Percentiles rank a stretch among this genome's conserved stretches.
Evolutionary conservation across 306 rosid species (phyloP).

Genomic region (Quercus berberidifolia): DNA sequence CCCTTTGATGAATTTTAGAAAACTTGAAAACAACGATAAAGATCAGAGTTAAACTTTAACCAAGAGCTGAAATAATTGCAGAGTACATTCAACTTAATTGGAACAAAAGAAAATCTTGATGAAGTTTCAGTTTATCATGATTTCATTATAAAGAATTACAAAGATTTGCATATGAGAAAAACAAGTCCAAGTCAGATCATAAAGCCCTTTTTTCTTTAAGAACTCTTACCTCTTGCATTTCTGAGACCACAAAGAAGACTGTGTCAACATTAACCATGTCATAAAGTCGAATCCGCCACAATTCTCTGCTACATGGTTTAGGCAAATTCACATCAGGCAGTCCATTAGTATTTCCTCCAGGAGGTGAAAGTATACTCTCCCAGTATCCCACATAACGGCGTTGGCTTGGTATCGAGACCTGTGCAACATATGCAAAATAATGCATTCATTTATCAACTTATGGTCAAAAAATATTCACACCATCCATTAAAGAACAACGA

Average conservation of each 20-base stretch:
- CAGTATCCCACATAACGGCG: constrained; percentile 80
- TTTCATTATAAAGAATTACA: not conserved
- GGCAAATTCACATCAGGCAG: constrained; percentile 55
- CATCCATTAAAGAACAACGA: not conserved
- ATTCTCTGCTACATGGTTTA: constrained; percentile 64
- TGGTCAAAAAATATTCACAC: not conserved
- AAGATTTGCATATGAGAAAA: constrained; percentile 1
- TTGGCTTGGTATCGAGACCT: constrained; percentile 99
- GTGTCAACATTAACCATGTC: constrained; percentile 63
- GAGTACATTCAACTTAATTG: not conserved
- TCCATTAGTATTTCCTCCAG: constrained; percentile 31
- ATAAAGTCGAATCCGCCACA: constrained; percentile 75
- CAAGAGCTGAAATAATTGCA: not conserved
- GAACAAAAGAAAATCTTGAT: not conserved
- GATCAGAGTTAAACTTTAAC: not conserved
- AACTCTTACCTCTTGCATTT: constrained; percentile 61
- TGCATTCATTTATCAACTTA: not conserved
- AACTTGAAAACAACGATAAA: not conserved
- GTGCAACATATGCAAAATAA: constrained; percentile 19
- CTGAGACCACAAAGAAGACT: constrained; percentile 70
- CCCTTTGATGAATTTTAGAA: not conserved
- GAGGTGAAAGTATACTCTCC: constrained; percentile 52
- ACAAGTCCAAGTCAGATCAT: not conserved
- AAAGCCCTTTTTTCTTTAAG: not conserved
- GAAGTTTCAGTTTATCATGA: not conserved